These are phyloP conservation scores for Amanita pallidorosea DNA, from an alignment of 768 basidiomycete genomes.

Conservation along the genomic window DNA sequence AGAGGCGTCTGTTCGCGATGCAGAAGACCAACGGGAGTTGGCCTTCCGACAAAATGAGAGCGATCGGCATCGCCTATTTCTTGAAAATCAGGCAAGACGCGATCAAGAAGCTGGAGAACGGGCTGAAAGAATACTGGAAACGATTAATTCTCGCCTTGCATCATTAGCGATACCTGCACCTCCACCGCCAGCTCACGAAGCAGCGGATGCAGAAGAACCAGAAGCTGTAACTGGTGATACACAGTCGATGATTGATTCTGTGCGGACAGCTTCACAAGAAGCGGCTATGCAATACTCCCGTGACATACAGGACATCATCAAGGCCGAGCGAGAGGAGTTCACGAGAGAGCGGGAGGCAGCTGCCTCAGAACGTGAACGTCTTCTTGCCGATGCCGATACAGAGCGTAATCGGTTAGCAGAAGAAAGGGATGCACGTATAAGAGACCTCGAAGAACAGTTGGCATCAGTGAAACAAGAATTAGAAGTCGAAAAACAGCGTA, in stretches of 20 bases:
- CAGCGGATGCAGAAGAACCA: slow-evolving; percentile 7
- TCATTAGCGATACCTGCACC: slow-evolving; percentile 19
- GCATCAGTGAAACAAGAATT: slow-evolving; percentile 45
- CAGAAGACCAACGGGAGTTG: slow-evolving; percentile 53
- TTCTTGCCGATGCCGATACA: slow-evolving; percentile 37
- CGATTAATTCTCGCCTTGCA: slow-evolving; percentile 26
- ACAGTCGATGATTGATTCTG: slow-evolving; percentile 14
- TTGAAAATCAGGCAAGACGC: slow-evolving; percentile 47
- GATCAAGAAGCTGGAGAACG: slow-evolving; percentile 44
- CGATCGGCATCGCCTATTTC: slow-evolving; percentile 49
- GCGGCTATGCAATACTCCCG: slow-evolving; percentile 45
- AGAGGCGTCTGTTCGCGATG: slow-evolving; percentile 38
- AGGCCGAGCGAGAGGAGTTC: slow-evolving; percentile 48
- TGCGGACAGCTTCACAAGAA: slow-evolving; percentile 33
- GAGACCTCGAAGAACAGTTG: slow-evolving; percentile 54
- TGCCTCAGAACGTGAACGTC: slow-evolving; percentile 41
- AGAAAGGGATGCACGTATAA: slow-evolving; percentile 45
- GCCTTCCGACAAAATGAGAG: slow-evolving; percentile 60
- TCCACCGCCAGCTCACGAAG: slow-evolving; percentile 10
- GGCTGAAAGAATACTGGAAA: slow-evolving; percentile 33
- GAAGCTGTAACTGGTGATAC: slow-evolving; percentile 22
- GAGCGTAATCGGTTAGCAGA: slow-evolving; percentile 35
- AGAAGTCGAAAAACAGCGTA: slow-evolving; percentile 49
- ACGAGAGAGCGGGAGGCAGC: slow-evolving; percentile 42
- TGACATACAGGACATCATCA: slow-evolving; percentile 49